These are phyloP conservation scores for Conidiobolus incongruus DNA, from an alignment of 371 early-diverging fungal genomes.

Conservation along the genomic window DNA sequence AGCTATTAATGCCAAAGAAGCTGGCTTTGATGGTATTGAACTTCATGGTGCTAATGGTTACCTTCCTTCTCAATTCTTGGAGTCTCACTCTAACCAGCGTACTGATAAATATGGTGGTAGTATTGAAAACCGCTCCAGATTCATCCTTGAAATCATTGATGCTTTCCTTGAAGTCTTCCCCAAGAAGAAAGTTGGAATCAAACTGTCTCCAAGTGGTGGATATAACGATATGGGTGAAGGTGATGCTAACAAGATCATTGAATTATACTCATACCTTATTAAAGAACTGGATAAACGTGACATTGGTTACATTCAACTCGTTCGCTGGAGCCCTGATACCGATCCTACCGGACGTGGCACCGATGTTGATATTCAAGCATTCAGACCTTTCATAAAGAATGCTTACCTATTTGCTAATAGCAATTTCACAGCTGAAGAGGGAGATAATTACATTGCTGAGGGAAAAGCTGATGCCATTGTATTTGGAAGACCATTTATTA, in stretches of 20 bases:
- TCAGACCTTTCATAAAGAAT: neutral
- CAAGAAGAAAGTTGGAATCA: slow-evolving; percentile 33
- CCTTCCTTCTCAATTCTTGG: too few relatives aligned
- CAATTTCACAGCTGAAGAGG: slow-evolving; percentile 37
- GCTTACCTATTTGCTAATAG: slow-evolving; percentile 16
- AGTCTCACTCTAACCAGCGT: too few relatives aligned
- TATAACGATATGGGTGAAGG: slow-evolving; percentile 36
- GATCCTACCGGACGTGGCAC: slow-evolving; percentile 1
- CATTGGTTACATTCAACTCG: slow-evolving; percentile 1
- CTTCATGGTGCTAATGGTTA: too few relatives aligned
- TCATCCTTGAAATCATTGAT: slow-evolving; percentile 15
- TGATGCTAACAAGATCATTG: slow-evolving; percentile 22
- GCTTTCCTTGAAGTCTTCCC: slow-evolving; percentile 57
- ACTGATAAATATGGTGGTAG: too few relatives aligned
- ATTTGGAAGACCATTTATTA: slow-evolving; percentile 8
- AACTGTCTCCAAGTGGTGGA: slow-evolving; percentile 24
- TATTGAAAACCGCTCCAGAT: slow-evolving; percentile 22
- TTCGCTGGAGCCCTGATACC: neutral
- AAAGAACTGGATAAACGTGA: neutral
- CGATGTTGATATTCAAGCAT: neutral
- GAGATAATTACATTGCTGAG: slow-evolving; percentile 5
- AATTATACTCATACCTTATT: slow-evolving; percentile 28
- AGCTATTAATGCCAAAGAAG: too few relatives aligned
- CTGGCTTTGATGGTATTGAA: too few relatives aligned
- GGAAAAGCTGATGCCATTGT: too few relatives aligned